Conservation (phyloP, 2,329 filamentous ascomycete genomes). For the Mycosphaerella arachidis region DNA sequence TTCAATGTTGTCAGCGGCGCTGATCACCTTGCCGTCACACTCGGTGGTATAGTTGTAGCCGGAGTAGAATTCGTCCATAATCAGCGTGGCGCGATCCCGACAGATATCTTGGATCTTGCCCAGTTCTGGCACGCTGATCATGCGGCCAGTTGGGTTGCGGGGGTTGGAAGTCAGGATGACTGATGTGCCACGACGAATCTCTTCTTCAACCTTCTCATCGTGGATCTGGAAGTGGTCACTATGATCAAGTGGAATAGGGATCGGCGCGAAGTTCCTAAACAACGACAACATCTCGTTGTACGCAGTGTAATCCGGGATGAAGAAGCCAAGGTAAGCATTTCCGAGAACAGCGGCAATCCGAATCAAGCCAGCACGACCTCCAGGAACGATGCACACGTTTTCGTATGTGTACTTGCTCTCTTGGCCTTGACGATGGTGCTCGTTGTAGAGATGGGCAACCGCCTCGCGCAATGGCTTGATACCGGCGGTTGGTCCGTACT, state of each 20-base stretch:
- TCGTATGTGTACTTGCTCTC: conserved; percentile 91
- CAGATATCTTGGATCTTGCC: conserved; percentile 86
- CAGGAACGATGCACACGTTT: conserved; percentile 94
- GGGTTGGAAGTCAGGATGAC: conserved; percentile 95
- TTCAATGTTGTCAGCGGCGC: conserved; percentile 80
- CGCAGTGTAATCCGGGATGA: conserved; percentile 69
- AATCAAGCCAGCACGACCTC: conserved; percentile 86
- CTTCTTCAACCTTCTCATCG: conserved; percentile 82
- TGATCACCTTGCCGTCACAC: conserved; percentile 87
- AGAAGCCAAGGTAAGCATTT: conserved; percentile 72
- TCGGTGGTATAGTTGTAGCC: conserved; percentile 93
- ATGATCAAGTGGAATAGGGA: conserved; percentile 77
- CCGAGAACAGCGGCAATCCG: conserved; percentile 90
- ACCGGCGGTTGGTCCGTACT: conserved; percentile 88
- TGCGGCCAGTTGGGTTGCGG: conserved; percentile 86
- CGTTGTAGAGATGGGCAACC: conserved; percentile 88
- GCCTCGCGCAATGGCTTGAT: conserved; percentile 87
- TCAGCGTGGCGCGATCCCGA: conserved; percentile 81
- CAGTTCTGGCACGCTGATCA: conserved; percentile 78
- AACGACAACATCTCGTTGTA: conserved; percentile 97
- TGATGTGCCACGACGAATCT: conserved; percentile 40
- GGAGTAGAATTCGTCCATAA: conserved; percentile 91
- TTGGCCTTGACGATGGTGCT: conserved; percentile 83
- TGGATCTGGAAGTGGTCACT: conserved; percentile 82
- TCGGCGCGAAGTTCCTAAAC: conserved; percentile 85